Base-by-base conservation (phyloP, 192 early-diverging fungal genomes). In the Backusella westeae region DNA sequence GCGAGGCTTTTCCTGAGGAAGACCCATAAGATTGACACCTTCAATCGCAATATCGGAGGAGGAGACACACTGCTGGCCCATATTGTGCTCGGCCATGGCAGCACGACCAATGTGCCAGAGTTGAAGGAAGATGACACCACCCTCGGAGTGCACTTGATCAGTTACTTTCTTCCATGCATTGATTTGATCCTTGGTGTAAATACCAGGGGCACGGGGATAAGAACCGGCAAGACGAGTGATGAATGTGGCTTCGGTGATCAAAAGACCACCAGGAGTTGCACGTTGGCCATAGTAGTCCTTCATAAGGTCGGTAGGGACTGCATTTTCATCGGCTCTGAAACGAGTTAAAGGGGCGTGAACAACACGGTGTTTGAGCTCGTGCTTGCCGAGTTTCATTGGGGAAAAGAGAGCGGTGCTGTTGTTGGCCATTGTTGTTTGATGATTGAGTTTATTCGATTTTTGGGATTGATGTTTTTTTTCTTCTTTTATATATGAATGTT, bases 71-170 rank as follows among this genome's bases (percentile, higher is more conserved):
- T 69, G 67, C 3, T 69, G n/a, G 21, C 67, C 67, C 34, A 34
- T 38, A n/a, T 36, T 69, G 14, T 38, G 32, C n/a, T 29, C 46
- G 7, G 67, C 8, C 34, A 17, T 35, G 2, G 34, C 69, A 23
- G 75, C 75, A 15, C 75, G 75, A 29, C 75, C 69, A 34, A 71
- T 46, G 38, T 83, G 79, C 89, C 89, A 90, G 49, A 90, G 73
- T 78, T 90, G 89, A 19, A 78, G 73, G 68, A 75, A 90, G 44
- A 90, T 87, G 75, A 71, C 67, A 10, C 87, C 84, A 21, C 85
- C 88, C 68, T 86, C 80, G 17, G 77, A 86, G 74, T 89, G 87
- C 12, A 90, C 89, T 1, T 85, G 87, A 35, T 85, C 82, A 15
- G 87, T 88, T 26, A 80, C 49, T 67, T 78, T 71, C 68, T 84